Base-by-base conservation (phyloP, 768 basidiomycete species). In the Boletus rubroflammeus region DNA sequence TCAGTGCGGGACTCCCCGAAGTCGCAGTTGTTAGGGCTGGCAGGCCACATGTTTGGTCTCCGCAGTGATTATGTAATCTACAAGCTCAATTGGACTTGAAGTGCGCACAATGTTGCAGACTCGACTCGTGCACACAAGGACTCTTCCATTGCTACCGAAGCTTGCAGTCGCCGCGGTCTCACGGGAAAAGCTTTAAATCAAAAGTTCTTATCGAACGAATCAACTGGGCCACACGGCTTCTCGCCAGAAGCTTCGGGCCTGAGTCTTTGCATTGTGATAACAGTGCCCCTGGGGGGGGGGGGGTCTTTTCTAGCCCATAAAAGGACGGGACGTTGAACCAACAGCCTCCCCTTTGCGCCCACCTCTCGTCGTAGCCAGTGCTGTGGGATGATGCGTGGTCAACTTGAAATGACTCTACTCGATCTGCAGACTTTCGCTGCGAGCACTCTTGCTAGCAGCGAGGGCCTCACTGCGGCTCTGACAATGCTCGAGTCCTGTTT, bases 401-500 rank as follows among this genome's bases (percentile, higher is more conserved):
- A 23, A 1, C 43, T 32, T 34, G 25, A 36, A 29, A 57, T 57
- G 51, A 43, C 38, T 35, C 5, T 54, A 3, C 53, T 68, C 17
- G 51, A 65, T 32, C 59, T 41, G n/a, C 54, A 57, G 44, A 34
- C 49, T 47, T 62, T 69, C 31, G 46, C 61, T 38, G 60, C 55
- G 7, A 48, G 56, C 23, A 21, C n/a, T 39, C 49, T 71, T n/a
- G 51, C 59, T 41, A n/a, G 50, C 38, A 49, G 51, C 35, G 59
- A 62, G 11, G 68, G 60, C 19, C 57, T 65, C 23, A 43, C 47
- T 44, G 47, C 47, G 25, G 64, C 63, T 17, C 26, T 58, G 17
- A 42, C 29, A 36, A 50, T 44, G 11, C 57, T 69, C 47, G 45
- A 59, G 45, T 62, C 64, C 54, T 60, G 73, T 56, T 67, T 68